Percentiles rank a stretch among this genome's conserved stretches.
Evolutionary conservation across 768 basidiomycete species (phyloP).

Genomic region (Tephrocybe rancida): DNA sequence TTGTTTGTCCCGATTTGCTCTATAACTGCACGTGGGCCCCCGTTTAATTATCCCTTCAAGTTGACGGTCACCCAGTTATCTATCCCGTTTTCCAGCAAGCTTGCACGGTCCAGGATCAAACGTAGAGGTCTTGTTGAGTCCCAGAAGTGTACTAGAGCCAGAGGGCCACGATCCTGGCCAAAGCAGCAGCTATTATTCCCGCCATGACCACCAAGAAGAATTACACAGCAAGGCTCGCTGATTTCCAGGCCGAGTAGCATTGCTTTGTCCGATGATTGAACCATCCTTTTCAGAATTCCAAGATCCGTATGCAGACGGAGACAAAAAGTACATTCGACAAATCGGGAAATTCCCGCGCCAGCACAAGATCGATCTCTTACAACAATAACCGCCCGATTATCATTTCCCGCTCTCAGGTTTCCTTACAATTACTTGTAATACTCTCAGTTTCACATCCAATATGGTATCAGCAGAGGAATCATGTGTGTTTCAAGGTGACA

Average conservation of each 20-base stretch:
- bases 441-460: neutral
- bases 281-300: neutral
- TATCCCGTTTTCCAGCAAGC: neutral
- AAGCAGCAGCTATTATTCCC: neutral
- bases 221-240: neutral
- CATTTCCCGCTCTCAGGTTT: too few species aligned
- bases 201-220: neutral
- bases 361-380: neutral
- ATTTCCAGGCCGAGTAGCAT: neutral
- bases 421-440: too few species aligned
- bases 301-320: neutral
- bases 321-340: neutral
- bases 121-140: neutral
- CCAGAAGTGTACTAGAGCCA: neutral
- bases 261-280: neutral
- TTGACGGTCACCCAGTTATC: neutral
- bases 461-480: neutral
- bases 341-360: neutral
- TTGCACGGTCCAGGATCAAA: neutral
- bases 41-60: neutral
- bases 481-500: constrained; percentile 11
- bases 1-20: constrained; percentile 21
- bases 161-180: neutral
- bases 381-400: neutral
- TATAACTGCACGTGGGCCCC: constrained; percentile 4